phyloP scores from a whole-genome alignment of 129 eudicot genomes.

The Helianthus tuberosus region DNA sequence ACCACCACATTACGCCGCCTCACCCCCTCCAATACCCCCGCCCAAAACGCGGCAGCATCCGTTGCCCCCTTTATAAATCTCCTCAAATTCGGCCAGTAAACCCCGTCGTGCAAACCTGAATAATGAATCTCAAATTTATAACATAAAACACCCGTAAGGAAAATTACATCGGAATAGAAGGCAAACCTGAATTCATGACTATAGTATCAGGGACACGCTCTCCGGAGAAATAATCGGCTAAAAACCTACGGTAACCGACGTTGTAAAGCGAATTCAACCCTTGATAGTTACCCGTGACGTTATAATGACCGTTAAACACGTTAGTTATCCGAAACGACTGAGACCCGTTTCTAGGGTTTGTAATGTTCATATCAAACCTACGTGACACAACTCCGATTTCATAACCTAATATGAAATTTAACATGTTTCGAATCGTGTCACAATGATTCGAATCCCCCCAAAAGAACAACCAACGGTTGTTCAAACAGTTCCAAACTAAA shows the following conservation, averaged over 20 bases:
- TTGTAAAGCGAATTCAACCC: conserved; percentile 75
- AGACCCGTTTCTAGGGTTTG: conserved; percentile 59
- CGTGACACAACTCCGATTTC: conserved; percentile 54
- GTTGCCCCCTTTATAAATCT: conserved; percentile 66
- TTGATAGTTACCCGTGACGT: conserved; percentile 64
- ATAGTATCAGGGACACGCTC: conserved; percentile 76
- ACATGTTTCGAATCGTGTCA: conserved; percentile 83
- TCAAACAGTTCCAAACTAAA: conserved; percentile 71
- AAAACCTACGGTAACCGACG: conserved; percentile 50
- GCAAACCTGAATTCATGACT: conserved; percentile 71
- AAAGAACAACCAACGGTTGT: conserved; percentile 81
- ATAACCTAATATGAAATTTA: conserved; percentile 54
- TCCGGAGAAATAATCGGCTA: conserved; percentile 66
- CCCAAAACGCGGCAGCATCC: conserved; percentile 81
- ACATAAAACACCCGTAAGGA: too few species aligned
- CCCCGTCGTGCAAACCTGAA: conserved; percentile 75
- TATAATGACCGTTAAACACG: conserved; percentile 85
- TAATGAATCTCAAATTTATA: too few species aligned
- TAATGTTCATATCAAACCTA: conserved; percentile 70
- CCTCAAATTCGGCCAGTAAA: conserved; percentile 70
- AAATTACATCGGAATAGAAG: too few species aligned
- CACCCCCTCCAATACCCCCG: conserved; percentile 56
- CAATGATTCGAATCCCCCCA: conserved; percentile 99
- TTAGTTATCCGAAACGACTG: conserved; percentile 74
- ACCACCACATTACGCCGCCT: conserved; percentile 34